phyloP scores from a whole-genome alignment of 1,284 basidiomycete species.

The Athelia sp. region DNA sequence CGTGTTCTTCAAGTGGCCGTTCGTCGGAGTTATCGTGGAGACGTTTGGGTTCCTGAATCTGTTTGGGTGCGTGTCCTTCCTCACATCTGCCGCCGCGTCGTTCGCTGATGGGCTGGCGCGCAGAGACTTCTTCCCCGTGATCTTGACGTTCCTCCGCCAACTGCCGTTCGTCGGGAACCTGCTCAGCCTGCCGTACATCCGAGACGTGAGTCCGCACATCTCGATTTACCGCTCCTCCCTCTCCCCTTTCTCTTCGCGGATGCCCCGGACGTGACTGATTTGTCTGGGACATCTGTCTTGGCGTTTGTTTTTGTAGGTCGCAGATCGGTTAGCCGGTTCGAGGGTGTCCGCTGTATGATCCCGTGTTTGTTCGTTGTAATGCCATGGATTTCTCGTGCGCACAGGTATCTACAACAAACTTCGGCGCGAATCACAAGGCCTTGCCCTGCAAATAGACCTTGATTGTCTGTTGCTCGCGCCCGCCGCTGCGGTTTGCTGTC shows the following conservation, averaged over 20 bases:
- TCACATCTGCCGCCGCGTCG: too few species aligned
- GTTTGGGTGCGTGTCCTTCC: conserved; percentile 90
- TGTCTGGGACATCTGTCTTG: neutral
- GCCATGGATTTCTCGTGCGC: too few species aligned
- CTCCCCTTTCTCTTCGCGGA: neutral
- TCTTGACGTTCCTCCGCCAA: conserved; percentile 93
- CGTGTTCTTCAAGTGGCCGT: conserved; percentile 90
- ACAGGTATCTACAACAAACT: too few species aligned
- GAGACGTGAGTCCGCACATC: conserved; percentile 50
- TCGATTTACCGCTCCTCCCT: too few species aligned
- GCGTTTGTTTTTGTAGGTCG: too few species aligned
- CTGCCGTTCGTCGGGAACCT: conserved; percentile 89
- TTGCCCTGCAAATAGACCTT: too few species aligned
- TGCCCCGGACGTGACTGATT: neutral
- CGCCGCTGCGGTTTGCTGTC: too few species aligned
- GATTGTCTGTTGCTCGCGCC: too few species aligned
- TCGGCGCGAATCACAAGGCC: too few species aligned
- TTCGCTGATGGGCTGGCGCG: conserved; percentile 6
- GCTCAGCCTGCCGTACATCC: conserved; percentile 83
- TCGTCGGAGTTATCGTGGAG: conserved; percentile 91
- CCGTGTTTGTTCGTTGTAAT: too few species aligned
- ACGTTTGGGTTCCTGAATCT: conserved; percentile 95
- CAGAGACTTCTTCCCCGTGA: conserved; percentile 99
- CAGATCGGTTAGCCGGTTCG: too few species aligned
- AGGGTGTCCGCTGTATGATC: too few species aligned